Percentiles rank a stretch among this genome's conserved stretches.
These are phyloP conservation scores for Tylopilus subfusipes DNA, from an alignment of 768 basidiomycete genomes.

Conservation along the genomic window DNA sequence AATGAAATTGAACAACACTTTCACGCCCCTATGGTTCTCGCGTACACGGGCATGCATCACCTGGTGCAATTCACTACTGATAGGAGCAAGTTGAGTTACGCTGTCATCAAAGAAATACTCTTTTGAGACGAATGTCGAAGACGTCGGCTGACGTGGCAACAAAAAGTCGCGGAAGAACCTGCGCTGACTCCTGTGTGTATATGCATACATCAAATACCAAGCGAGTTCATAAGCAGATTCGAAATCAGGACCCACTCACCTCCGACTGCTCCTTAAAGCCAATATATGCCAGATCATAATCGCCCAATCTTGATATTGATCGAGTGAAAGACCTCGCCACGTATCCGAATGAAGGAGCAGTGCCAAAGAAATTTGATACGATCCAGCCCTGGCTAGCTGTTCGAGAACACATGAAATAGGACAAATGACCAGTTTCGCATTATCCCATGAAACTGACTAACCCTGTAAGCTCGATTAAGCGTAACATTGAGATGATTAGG, in stretches of 20 bases:
- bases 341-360: slow-evolving; percentile 63
- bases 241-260: slow-evolving; percentile 41
- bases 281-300: slow-evolving; percentile 76
- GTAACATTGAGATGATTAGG: slow-evolving; percentile 57
- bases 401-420: slow-evolving; percentile 12
- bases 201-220: slow-evolving; percentile 7
- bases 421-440: not conserved
- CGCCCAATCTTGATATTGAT: slow-evolving; percentile 72
- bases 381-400: slow-evolving; percentile 68
- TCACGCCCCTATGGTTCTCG: slow-evolving; percentile 19
- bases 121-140: slow-evolving; percentile 50
- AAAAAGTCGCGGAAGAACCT: slow-evolving; percentile 66
- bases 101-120: slow-evolving; percentile 52
- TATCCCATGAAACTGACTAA: slow-evolving; percentile 28
- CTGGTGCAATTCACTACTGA: slow-evolving; percentile 42
- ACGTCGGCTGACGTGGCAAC: slow-evolving; percentile 51
- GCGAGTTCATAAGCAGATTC: slow-evolving; percentile 1
- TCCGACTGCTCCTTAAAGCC: slow-evolving; percentile 60
- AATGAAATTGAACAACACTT: slow-evolving; percentile 4
- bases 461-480: slow-evolving; percentile 68
- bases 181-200: slow-evolving; percentile 48
- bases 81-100: slow-evolving; percentile 31
- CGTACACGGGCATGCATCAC: slow-evolving; percentile 40
- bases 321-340: slow-evolving; percentile 64
- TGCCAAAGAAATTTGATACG: slow-evolving; percentile 57